Evolutionary conservation across 306 rosid species (phyloP), one percentile per base, ranked within the genome.

Genomic region (Neltuma alba): DNA sequence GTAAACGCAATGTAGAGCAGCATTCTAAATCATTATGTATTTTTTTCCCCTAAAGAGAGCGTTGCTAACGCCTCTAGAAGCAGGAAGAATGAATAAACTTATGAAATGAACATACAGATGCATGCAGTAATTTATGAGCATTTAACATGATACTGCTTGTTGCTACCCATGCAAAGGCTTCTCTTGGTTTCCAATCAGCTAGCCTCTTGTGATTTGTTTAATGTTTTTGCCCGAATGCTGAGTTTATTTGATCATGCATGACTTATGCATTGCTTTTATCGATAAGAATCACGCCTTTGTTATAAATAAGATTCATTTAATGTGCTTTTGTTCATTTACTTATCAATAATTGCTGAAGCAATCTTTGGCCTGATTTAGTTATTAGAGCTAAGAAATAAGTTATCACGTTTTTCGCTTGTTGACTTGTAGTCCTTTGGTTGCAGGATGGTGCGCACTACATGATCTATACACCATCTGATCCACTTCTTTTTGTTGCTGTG

Each of bases 401-500:
- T 30, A 48, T 72, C 54, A 2, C n/a, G 18, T 14, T 23, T 64
- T 60, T 67, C 31, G 52, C 75, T 34, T 63, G 33, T 74, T 85
- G 64, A 84, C 34, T 61, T 42, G 9, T 77, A 18, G 69, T 62
- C 63, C 30, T 83, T 67, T 57, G 45, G 31, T 47, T 85, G 81
- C 85, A 94, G 98, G 91, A 91, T 70, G 96, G 90, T 85, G 81
- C 89, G 4, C 91, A 75, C 68, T 92, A 94, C 86, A 86, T 94
- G 93, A 88, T 94, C 79, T 92, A 94, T 80, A 94, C 98, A 27
- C 97, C 92, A 44, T 86, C 98, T 27, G 94, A 94, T 80, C 97
- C 98, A 40, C 93, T 94, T 67, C 84, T 86, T 50, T 82, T 86
- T 80, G 86, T 86, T 40, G 89, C 67, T 28, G 75, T 58, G 21